Evolutionary conservation across 495 filamentous ascomycete genomes (phyloP).

Genomic region (Oidiodendron maius): DNA sequence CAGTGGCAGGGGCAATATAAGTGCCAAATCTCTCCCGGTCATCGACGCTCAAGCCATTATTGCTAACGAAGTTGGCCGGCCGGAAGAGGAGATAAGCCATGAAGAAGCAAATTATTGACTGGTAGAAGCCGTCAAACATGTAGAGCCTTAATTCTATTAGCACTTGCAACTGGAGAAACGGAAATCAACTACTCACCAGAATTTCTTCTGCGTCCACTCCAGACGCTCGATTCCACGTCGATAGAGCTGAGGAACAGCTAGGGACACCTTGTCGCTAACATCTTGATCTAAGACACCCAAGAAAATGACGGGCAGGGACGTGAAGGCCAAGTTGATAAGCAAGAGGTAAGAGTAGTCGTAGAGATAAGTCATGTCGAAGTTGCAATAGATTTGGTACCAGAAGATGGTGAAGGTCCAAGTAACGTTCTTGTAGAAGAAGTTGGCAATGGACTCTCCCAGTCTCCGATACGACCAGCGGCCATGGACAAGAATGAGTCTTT

Average conservation of each 20-base stretch:
- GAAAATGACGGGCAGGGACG: slow-evolving; percentile 89
- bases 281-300: slow-evolving; percentile 98
- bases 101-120: slow-evolving; percentile 89
- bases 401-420: slow-evolving; percentile 97
- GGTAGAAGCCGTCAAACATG: slow-evolving; percentile 92
- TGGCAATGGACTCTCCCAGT: slow-evolving; percentile 88
- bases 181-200: slow-evolving; percentile 61
- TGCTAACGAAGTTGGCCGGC: slow-evolving; percentile 58
- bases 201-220: slow-evolving; percentile 96
- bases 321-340: slow-evolving; percentile 94
- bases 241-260: slow-evolving; percentile 93
- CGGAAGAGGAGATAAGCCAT: slow-evolving; percentile 78
- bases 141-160: slow-evolving; percentile 63
- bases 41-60: slow-evolving; percentile 62
- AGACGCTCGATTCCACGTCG: slow-evolving; percentile 91
- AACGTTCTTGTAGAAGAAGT: slow-evolving; percentile 99
- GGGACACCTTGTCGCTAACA: slow-evolving; percentile 86
- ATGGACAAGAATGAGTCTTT: slow-evolving; percentile 88
- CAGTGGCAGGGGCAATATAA: slow-evolving; percentile 70
- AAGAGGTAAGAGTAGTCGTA: slow-evolving; percentile 98
- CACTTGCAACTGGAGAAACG: not conserved
- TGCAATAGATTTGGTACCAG: slow-evolving; percentile 95
- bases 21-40: slow-evolving; percentile 79
- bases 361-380: slow-evolving; percentile 92
- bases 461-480: slow-evolving; percentile 95